phyloP scores from a whole-genome alignment of 148 eudicot genomes.

The Vaccinium macrocarpon region DNA sequence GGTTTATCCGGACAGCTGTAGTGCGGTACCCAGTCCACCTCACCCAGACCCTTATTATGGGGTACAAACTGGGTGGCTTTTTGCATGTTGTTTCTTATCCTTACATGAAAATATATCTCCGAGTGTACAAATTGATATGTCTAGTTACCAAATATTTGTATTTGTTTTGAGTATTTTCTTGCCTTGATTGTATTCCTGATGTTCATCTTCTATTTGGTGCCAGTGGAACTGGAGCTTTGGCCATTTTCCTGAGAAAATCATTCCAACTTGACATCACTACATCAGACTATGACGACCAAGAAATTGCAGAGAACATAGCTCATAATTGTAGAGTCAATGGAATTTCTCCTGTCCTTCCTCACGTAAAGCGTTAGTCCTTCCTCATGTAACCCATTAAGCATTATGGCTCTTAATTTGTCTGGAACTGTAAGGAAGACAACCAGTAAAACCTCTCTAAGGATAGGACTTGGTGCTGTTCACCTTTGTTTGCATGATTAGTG shows the following conservation, averaged over 20 bases:
- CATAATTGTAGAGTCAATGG: slow-evolving; percentile 78
- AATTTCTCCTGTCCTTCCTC: slow-evolving; percentile 67
- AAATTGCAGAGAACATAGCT: slow-evolving; percentile 84
- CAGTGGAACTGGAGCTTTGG: slow-evolving; percentile 97
- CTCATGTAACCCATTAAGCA: neutral
- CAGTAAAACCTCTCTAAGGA: neutral
- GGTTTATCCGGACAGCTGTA: neutral
- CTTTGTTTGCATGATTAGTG: neutral
- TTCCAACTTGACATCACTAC: slow-evolving; percentile 81
- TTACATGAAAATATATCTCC: neutral
- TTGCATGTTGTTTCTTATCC: neutral
- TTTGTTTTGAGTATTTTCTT: neutral
- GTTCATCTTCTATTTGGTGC: slow-evolving; percentile 9
- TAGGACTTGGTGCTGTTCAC: slow-evolving; percentile 7
- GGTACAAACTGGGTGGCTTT: neutral
- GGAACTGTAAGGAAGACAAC: neutral
- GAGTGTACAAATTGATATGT: neutral
- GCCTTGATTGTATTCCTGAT: slow-evolving; percentile 12
- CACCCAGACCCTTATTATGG: neutral
- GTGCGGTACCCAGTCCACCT: neutral
- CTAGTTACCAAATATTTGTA: neutral
- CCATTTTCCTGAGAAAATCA: slow-evolving; percentile 70
- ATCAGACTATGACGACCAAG: slow-evolving; percentile 89
- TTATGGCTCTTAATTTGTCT: neutral
- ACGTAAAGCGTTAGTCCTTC: slow-evolving; percentile 68